Base-by-base conservation (phyloP, 2,329 filamentous ascomycete genomes). In the Leptographium flavum region DNA sequence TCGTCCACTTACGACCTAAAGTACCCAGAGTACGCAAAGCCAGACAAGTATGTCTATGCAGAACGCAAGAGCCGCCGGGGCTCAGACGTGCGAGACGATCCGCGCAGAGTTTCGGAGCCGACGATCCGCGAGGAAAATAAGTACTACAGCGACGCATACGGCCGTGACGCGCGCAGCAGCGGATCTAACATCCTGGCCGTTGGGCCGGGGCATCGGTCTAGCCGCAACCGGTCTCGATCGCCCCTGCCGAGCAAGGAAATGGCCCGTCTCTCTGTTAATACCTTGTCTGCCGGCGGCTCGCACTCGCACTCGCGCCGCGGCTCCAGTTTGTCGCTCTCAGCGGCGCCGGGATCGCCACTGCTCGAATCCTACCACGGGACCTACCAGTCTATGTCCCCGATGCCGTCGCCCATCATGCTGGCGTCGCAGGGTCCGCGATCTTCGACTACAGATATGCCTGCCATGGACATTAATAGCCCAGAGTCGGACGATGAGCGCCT, bases 281-380 rank as follows among this genome's bases (percentile, higher is more conserved):
- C 66, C 3, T 64, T 65, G 6, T 31, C 43, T 1, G 39, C 49
- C 3, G 41, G 27, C 31, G 5, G 5, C 1, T 63, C 65, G n/a
- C 62, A 64, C n/a, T n/a, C n/a, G n/a, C n/a, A n/a, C n/a, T n/a
- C n/a, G n/a, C n/a, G n/a, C 52, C 54, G 60, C 9, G 55, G 55
- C 21, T 59, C 59, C 19, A 58, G 54, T 42, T 50, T 67, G 42
- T 69, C 73, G 13, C 59, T 78, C 2, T 65, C 73, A 2, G 73
- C 45, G 0, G 52, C 86, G 2, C 86, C 87, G 0, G 77, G 77
- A 1, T 94, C 87, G 50, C 92, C 90, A 1, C 69, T 96, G 42
- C 75, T 94, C 2, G 90, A 96, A 63, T 81, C 92, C 1, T 96
- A 96, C 63, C 83, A 81, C 50, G 90, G 90, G 33, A 94, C 88